These are phyloP conservation scores for Tieghemiomyces parasiticus DNA, from an alignment of 192 early-diverging fungal genomes.

Conservation along the genomic window DNA sequence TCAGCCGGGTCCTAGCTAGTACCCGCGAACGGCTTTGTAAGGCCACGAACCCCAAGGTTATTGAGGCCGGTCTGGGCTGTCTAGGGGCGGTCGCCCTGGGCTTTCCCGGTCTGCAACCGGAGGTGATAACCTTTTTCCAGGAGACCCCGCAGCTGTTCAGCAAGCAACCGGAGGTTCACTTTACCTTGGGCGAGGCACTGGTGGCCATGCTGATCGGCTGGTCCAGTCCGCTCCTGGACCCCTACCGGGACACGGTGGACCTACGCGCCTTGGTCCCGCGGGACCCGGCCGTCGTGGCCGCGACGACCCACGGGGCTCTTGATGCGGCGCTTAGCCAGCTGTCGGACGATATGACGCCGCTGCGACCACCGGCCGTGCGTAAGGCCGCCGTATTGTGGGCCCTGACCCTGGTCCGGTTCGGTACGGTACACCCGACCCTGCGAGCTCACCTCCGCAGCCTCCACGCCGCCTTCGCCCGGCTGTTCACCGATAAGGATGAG, in stretches of 20 bases:
- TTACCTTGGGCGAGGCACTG: conserved; percentile 72
- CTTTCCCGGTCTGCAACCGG: conserved; percentile 11
- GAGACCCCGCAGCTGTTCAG: conserved; percentile 26
- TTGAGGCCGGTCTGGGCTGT: conserved; percentile 53
- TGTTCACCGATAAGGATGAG: conserved; percentile 76
- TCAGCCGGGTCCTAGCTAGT: conserved; percentile 23
- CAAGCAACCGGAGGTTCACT: conserved; percentile 73
- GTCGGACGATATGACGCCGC: conserved; percentile 34
- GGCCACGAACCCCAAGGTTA: conserved; percentile 57
- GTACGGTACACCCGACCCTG: conserved; percentile 1
- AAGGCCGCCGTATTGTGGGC: conserved; percentile 70
- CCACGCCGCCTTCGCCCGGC: conserved; percentile 57
- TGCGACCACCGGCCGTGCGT: conserved; percentile 31
- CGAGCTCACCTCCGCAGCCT: conserved; percentile 37
- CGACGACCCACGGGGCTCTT: conserved; percentile 18
- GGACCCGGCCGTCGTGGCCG: conserved; percentile 14
- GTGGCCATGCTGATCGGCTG: conserved; percentile 46
- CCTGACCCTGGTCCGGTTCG: conserved; percentile 57
- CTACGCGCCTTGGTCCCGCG: conserved; percentile 8
- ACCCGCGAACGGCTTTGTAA: conserved; percentile 34
- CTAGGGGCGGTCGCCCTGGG: conserved; percentile 53
- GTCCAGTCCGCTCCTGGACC: conserved; percentile 44
- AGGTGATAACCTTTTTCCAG: conserved; percentile 27
- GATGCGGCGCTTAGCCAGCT: conserved; percentile 33
- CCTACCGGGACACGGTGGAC: conserved; percentile 54